Base-by-base conservation (phyloP, 345 rosid species). In the Brassica rapa region DNA sequence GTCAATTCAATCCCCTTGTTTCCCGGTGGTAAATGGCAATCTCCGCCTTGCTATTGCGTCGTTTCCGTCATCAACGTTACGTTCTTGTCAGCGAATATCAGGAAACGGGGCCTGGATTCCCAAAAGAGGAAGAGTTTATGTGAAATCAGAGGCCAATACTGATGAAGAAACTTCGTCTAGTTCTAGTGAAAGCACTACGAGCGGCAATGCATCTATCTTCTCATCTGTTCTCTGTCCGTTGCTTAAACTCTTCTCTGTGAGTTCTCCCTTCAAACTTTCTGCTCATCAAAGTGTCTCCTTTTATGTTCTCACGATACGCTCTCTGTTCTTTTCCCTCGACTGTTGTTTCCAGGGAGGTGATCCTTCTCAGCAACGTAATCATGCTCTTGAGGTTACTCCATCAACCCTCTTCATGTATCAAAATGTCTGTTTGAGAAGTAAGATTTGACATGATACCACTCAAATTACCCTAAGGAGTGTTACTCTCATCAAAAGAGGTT, bases 221-320 rank as follows among this genome's bases (percentile, higher is more conserved):
- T 85, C 90, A 82, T 90, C 97, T 43, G 21, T 92, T 63, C 91
- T 92, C 15, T 90, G 96, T 46, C 96, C 97, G 14, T 80, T 92
- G 78, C 97, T 89, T 76, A 89, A 82, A 84, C 82, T 92, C 62
- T 90, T 90, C 82, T 88, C 93, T 63, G 96, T 90, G 70, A 78
- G 89, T 84, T 41, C 2, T 24, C 62, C 71, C 65, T 24, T 27
- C 0, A n/a, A 27, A 41, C 12, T 27, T 8, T 62, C 8, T 65
- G 39, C 0, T 59, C 25, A 68, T 33, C 65, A 43, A 66, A 53
- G 49, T 53, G 19, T 75, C 37, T 64, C 12, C 8, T 21, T 14
- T 46, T 46, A 14, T 27, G 29, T 27, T 27, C 29, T 27, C 11
- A 29, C 30, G 46, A 39, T 39, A 39, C 11, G 12, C 46, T 39